Conservation (phyloP, 139 green algal genomes). For the Chlamydomonas incerta region DNA sequence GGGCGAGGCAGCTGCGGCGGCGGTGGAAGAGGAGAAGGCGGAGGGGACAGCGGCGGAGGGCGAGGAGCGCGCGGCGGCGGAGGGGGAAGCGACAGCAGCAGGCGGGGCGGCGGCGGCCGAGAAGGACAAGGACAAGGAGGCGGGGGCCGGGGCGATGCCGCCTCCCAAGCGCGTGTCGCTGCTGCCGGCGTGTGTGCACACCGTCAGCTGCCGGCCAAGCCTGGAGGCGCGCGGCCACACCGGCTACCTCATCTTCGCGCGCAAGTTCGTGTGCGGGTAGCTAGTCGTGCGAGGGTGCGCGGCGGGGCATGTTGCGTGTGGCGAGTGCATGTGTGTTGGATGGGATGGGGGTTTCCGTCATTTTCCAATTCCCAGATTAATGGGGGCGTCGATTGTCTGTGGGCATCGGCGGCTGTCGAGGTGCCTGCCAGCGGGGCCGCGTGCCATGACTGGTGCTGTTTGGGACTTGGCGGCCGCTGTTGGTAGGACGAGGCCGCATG, state of each 20-base stretch:
- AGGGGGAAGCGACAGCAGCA: background rate
- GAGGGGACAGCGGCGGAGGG: background rate
- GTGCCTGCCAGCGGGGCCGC: too few relatives aligned
- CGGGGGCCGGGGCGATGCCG: background rate
- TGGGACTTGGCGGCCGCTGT: too few relatives aligned
- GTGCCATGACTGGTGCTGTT: too few relatives aligned
- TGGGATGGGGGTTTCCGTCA: too few relatives aligned
- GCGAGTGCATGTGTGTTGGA: too few relatives aligned
- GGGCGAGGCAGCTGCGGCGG: background rate
- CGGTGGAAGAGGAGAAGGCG: background rate
- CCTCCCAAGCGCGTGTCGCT: background rate
- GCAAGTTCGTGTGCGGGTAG: slow-evolving; percentile 66
- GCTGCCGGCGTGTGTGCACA: background rate
- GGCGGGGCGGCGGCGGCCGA: background rate
- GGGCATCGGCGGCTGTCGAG: too few relatives aligned
- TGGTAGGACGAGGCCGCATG: too few relatives aligned
- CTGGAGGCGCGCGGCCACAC: slow-evolving; percentile 85
- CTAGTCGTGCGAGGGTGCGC: too few relatives aligned
- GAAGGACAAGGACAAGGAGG: background rate
- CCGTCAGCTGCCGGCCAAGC: slow-evolving; percentile 63
- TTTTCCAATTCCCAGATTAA: too few relatives aligned
- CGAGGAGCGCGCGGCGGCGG: background rate
- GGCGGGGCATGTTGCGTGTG: too few relatives aligned
- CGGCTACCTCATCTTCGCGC: slow-evolving; percentile 91
- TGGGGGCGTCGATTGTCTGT: too few relatives aligned